These are phyloP conservation scores for Hemileia vastatrix DNA, from an alignment of 1,284 basidiomycete genomes.

Conservation along the genomic window DNA sequence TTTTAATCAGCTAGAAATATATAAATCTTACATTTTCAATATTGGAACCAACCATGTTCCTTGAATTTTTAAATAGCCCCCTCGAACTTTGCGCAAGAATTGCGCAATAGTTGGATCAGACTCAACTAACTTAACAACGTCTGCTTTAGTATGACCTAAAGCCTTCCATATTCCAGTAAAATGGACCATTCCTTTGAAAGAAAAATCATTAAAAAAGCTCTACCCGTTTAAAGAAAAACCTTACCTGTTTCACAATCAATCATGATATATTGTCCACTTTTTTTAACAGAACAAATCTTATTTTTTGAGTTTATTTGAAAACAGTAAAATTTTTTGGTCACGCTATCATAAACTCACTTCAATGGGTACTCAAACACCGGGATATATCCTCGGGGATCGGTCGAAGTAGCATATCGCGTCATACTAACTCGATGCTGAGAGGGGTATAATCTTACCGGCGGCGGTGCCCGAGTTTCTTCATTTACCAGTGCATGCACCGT, in stretches of 20 bases:
- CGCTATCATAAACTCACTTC: constrained; percentile 45
- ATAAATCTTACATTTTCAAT: background rate
- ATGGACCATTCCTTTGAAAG: constrained; percentile 18
- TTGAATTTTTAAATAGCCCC: constrained; percentile 76
- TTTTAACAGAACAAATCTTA: background rate
- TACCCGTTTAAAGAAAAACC: background rate
- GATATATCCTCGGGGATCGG: constrained; percentile 73
- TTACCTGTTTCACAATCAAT: constrained; percentile 61
- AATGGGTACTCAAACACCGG: constrained; percentile 77
- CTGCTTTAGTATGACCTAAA: constrained; percentile 50
- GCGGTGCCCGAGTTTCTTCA: constrained; percentile 11
- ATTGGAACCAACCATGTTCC: constrained; percentile 57
- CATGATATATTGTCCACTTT: constrained; percentile 70
- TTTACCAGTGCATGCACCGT: constrained; percentile 19
- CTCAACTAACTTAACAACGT: constrained; percentile 79
- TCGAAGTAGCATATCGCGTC: constrained; percentile 72
- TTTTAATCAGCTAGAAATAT: constrained; percentile 42
- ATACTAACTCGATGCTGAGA: constrained; percentile 67
- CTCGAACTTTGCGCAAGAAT: constrained; percentile 66
- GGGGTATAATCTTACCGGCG: constrained; percentile 34
- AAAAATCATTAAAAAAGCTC: background rate
- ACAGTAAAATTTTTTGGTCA: background rate
- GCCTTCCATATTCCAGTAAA: constrained; percentile 28
- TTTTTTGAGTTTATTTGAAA: background rate
- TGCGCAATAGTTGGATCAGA: constrained; percentile 71